phyloP scores from a whole-genome alignment of 495 filamentous ascomycete genomes.

The Penicillium turbatum region DNA sequence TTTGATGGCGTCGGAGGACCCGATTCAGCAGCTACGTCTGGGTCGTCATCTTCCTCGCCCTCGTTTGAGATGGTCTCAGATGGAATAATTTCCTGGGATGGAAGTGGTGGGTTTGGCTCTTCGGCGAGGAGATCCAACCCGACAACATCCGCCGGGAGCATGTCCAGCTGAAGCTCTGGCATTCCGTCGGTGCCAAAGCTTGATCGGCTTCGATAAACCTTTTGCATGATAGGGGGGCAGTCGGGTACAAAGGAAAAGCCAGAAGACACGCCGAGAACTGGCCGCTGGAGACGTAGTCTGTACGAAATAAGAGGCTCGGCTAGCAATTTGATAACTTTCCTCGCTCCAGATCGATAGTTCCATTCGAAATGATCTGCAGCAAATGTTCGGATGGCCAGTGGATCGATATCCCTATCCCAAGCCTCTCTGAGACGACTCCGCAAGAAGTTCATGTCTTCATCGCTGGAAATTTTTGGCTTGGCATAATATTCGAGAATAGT shows the following conservation, averaged over 20 bases:
- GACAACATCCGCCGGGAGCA: slow-evolving; percentile 71
- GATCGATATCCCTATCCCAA: slow-evolving; percentile 64
- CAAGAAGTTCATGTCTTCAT: slow-evolving; percentile 55
- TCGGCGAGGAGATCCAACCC: slow-evolving; percentile 68
- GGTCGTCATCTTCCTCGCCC: slow-evolving; percentile 52
- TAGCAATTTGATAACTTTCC: slow-evolving; percentile 77
- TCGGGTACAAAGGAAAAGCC: slow-evolving; percentile 27
- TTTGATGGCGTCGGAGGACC: slow-evolving; percentile 23
- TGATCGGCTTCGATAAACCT: slow-evolving; percentile 59
- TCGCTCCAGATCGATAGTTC: slow-evolving; percentile 69
- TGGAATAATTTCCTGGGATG: slow-evolving; percentile 28
- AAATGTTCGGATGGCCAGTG: slow-evolving; percentile 64
- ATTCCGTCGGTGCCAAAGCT: slow-evolving; percentile 72
- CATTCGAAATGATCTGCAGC: slow-evolving; percentile 80
- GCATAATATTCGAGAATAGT: slow-evolving; percentile 83
- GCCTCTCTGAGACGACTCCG: slow-evolving; percentile 41
- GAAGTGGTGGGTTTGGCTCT: slow-evolving; percentile 52
- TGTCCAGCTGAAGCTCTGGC: slow-evolving; percentile 73
- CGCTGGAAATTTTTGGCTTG: slow-evolving; percentile 69
- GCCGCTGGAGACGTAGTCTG: slow-evolving; percentile 47
- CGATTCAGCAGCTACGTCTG: slow-evolving; percentile 33
- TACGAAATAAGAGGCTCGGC: slow-evolving; percentile 72
- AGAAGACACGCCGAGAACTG: slow-evolving; percentile 18
- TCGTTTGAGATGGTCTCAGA: slow-evolving; percentile 18
- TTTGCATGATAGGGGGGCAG: slow-evolving; percentile 40